Evolutionary conservation across 2,329 filamentous ascomycete species (phyloP).

Genomic region (Aspergillus ibericus): DNA sequence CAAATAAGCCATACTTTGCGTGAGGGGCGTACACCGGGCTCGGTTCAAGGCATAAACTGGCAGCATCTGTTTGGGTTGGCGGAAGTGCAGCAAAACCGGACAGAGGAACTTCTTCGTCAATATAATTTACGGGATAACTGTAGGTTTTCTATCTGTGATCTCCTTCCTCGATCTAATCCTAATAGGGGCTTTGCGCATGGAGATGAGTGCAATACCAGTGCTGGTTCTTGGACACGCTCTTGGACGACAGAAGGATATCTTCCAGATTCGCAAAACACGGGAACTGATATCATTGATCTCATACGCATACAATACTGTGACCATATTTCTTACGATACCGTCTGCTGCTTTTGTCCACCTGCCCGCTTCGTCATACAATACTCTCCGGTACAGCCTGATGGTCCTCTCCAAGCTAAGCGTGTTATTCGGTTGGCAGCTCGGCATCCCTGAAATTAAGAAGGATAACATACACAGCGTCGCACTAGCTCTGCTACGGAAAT

Average conservation of each 20-base stretch:
- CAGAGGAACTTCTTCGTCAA: background rate
- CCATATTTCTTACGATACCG: background rate
- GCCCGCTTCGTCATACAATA: background rate
- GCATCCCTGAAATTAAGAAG: background rate
- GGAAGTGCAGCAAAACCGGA: background rate
- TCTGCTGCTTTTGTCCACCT: background rate
- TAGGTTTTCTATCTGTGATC: background rate
- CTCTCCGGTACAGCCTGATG: constrained; percentile 6
- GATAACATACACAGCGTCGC: background rate
- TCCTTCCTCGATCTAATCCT: background rate
- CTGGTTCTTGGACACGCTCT: constrained; percentile 5
- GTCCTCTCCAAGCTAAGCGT: constrained; percentile 8
- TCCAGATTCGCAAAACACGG: background rate
- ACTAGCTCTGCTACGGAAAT: constrained; percentile 2
- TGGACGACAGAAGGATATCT: background rate
- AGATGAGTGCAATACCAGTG: background rate
- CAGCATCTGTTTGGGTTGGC: background rate
- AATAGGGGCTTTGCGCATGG: constrained; percentile 2
- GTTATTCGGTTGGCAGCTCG: background rate
- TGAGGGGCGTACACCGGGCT: background rate
- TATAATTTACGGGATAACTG: background rate
- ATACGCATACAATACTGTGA: constrained; percentile 1
- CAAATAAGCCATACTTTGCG: background rate
- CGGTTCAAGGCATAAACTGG: background rate
- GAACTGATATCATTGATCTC: background rate